Conservation (phyloP, 2,329 filamentous ascomycete species). For the Pseudogymnoascus sp. region DNA sequence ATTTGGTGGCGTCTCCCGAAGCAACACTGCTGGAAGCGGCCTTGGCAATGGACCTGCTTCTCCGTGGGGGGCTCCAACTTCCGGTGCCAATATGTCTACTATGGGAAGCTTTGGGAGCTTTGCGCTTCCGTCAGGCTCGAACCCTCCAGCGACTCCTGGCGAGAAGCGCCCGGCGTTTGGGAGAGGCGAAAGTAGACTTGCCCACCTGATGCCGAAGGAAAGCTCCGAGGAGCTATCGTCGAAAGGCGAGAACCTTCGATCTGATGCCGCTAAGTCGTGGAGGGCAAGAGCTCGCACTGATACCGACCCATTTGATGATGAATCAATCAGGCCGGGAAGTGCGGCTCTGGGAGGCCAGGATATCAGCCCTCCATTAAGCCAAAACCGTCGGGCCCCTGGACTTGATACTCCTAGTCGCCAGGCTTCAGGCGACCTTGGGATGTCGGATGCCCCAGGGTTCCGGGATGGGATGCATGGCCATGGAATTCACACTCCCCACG, state of each 20-base stretch:
- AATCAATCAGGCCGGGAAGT: constrained; percentile 55
- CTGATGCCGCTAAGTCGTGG: constrained; percentile 44
- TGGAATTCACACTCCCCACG: constrained; percentile 39
- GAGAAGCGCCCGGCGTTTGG: constrained; percentile 67
- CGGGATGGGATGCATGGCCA: constrained; percentile 48
- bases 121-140: constrained; percentile 48
- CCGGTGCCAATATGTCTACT: constrained; percentile 56
- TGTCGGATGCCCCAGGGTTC: constrained; percentile 50
- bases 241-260: constrained; percentile 26
- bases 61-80: constrained; percentile 35
- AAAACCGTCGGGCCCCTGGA: constrained; percentile 33
- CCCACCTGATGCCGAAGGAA: constrained; percentile 74
- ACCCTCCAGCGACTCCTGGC: constrained; percentile 43
- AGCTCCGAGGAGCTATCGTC: constrained; percentile 54
- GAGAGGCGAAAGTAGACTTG: constrained; percentile 73
- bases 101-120: constrained; percentile 91
- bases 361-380: constrained; percentile 43
- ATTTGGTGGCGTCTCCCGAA: constrained; percentile 43
- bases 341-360: constrained; percentile 72
- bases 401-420: constrained; percentile 35
- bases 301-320: constrained; percentile 65
- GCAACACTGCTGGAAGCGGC: constrained; percentile 43
- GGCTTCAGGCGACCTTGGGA: constrained; percentile 48
- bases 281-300: constrained; percentile 57
- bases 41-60: constrained; percentile 36